Evolutionary conservation across 2,329 filamentous ascomycete genomes (phyloP).

Genomic region (Ophiocordyceps camponoti-rufipedis): DNA sequence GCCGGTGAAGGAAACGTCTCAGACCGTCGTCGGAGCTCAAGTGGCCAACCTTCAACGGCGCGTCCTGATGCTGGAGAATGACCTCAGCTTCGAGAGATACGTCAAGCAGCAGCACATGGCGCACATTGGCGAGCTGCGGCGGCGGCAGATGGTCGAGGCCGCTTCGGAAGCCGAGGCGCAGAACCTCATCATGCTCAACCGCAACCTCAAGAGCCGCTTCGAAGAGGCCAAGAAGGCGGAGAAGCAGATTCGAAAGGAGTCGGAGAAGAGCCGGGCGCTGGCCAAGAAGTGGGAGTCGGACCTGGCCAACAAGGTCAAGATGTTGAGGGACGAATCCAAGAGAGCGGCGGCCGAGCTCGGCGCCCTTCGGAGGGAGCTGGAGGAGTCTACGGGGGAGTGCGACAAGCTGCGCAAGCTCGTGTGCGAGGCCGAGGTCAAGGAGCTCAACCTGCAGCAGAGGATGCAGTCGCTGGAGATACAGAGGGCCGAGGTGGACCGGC

Average conservation of each 20-base stretch:
- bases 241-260: constrained; percentile 52
- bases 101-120: constrained; percentile 69
- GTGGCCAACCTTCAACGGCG: constrained; percentile 48
- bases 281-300: constrained; percentile 65
- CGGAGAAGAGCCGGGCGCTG: constrained; percentile 51
- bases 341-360: constrained; percentile 40
- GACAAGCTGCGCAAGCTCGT: constrained; percentile 48
- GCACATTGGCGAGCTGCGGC: constrained; percentile 62
- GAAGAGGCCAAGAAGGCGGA: constrained; percentile 56
- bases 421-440: constrained; percentile 49
- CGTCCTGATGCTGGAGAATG: constrained; percentile 59
- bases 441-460: constrained; percentile 44
- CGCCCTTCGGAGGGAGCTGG: constrained; percentile 37
- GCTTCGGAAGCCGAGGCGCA: constrained; percentile 69
- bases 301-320: constrained; percentile 45
- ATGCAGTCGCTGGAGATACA: constrained; percentile 44
- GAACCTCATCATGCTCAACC: constrained; percentile 60
- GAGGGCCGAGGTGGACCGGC: constrained; percentile 37
- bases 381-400: constrained; percentile 37
- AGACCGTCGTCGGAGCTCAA: constrained; percentile 16
- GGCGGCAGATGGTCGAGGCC: constrained; percentile 57
- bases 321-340: constrained; percentile 52
- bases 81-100: constrained; percentile 69
- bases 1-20: too few relatives aligned
- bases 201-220: constrained; percentile 52